These are phyloP conservation scores for Saccharomyces uvarum DNA, from an alignment of 1,139 yeast species.

Conservation along the genomic window DNA sequence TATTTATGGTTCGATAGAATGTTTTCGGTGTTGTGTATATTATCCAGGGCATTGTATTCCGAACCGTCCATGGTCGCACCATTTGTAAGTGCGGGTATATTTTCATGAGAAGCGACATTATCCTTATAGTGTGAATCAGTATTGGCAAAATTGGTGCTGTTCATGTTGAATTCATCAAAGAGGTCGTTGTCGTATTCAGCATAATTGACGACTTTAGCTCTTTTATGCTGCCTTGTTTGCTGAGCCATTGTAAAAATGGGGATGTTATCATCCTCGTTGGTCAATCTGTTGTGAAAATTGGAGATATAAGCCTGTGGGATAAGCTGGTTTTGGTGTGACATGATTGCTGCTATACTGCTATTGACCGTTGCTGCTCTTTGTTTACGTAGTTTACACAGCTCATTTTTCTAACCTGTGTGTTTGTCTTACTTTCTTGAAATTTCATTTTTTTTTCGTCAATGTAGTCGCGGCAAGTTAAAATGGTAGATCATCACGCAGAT, in stretches of 20 bases:
- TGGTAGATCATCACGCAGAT: neutral
- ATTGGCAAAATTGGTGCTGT: slow-evolving; percentile 18
- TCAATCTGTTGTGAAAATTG: slow-evolving; percentile 58
- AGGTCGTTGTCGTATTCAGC: slow-evolving; percentile 80
- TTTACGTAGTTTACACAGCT: neutral
- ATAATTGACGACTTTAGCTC: slow-evolving; percentile 71
- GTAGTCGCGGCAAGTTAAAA: neutral
- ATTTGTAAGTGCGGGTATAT: slow-evolving; percentile 14
- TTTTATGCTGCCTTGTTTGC: slow-evolving; percentile 67
- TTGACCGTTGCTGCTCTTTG: neutral
- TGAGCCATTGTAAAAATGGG: slow-evolving; percentile 68
- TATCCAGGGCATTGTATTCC: slow-evolving; percentile 2
- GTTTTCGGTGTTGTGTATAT: slow-evolving; percentile 14
- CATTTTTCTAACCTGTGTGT: neutral
- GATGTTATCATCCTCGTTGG: slow-evolving; percentile 46
- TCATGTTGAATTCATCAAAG: slow-evolving; percentile 48
- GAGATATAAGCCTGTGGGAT: slow-evolving; percentile 70
- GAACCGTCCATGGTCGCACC: slow-evolving; percentile 1
- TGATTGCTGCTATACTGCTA: neutral
- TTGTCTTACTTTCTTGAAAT: neutral
- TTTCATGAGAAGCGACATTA: slow-evolving; percentile 8
- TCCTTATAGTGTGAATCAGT: slow-evolving; percentile 16
- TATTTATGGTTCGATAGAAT: neutral
- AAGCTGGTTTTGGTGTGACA: neutral
- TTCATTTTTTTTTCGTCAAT: neutral